Percentiles rank a stretch among this genome's conserved stretches.
Evolutionary conservation across 306 rosid genomes (phyloP).

Genomic region (Pueraria montana): DNA sequence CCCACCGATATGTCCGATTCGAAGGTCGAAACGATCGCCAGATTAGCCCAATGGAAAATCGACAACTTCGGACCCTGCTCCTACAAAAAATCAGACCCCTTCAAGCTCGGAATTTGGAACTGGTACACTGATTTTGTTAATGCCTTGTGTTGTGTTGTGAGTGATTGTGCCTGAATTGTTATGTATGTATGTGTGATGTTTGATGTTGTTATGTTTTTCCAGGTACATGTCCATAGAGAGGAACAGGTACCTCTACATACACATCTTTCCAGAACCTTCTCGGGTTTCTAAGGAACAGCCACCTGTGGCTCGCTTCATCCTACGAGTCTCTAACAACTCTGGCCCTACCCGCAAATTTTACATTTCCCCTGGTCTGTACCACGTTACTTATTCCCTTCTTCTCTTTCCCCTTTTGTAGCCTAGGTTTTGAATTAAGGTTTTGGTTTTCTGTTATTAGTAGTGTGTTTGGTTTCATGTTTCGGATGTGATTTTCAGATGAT

Average conservation of each 20-base stretch:
- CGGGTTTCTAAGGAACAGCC: conserved; percentile 80
- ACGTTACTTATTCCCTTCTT: not conserved
- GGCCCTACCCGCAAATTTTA: conserved; percentile 66
- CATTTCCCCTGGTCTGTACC: conserved; percentile 69
- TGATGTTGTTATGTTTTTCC: not conserved
- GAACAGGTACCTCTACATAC: conserved; percentile 77
- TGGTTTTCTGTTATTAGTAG: not conserved
- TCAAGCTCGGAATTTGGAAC: conserved; percentile 91
- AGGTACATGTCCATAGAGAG: conserved; percentile 81
- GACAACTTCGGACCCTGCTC: conserved; percentile 83
- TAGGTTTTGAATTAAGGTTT: not conserved
- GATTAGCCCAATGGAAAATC: conserved; percentile 91
- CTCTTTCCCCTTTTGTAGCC: not conserved
- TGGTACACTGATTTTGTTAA: conserved; percentile 57
- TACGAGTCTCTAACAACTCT: conserved; percentile 62
- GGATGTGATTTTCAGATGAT: too few relatives aligned
- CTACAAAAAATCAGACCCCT: conserved; percentile 82
- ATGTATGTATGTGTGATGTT: not conserved
- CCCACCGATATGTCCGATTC: conserved; percentile 68
- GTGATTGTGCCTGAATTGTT: not conserved
- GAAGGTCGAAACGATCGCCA: conserved; percentile 76
- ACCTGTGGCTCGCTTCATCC: conserved; percentile 81
- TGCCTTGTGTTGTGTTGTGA: not conserved
- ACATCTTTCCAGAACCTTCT: conserved; percentile 81
- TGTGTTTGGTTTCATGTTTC: too few relatives aligned